These are phyloP conservation scores for Diaporthe citrichinensis DNA, from an alignment of 2,329 filamentous ascomycete genomes.

Conservation along the genomic window DNA sequence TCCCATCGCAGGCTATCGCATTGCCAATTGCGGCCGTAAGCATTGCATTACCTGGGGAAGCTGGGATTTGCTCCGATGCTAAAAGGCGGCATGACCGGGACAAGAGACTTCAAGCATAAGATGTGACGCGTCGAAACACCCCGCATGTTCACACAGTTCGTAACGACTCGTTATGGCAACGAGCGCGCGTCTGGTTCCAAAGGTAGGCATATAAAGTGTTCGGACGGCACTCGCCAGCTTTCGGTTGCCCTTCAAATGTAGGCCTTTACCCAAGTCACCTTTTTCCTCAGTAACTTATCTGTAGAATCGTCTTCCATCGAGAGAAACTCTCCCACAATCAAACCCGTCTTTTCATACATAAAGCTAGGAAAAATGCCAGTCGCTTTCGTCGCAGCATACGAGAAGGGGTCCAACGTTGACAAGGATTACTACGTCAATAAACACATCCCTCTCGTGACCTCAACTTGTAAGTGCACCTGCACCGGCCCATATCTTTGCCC, in stretches of 20 bases:
- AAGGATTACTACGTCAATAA: conserved; percentile 26
- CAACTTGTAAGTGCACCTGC: conserved; percentile 2
- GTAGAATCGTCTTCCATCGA: rapidly evolving
- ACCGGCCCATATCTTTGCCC: not conserved
- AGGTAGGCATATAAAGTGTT: not conserved
- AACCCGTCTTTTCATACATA: not conserved
- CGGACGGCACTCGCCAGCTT: too few species aligned
- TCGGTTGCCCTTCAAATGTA: not conserved
- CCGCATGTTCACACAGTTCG: conserved; percentile 15
- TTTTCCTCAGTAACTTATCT: not conserved
- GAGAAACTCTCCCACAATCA: not conserved
- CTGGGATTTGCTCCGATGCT: conserved; percentile 13
- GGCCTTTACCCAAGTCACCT: rapidly evolving
- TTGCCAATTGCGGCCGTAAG: not conserved
- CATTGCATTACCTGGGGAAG: conserved; percentile 3
- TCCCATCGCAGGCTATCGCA: not conserved
- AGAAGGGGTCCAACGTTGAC: conserved; percentile 27
- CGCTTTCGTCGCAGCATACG: conserved; percentile 22
- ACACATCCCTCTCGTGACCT: conserved; percentile 21
- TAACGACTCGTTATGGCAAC: conserved; percentile 7
- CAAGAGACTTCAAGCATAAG: conserved; percentile 14
- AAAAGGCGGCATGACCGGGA: conserved; percentile 29
- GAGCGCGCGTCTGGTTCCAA: not conserved
- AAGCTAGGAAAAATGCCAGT: not conserved
- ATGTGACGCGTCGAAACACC: conserved; percentile 27